Base-by-base conservation (phyloP, 805 yeast species). In the Candida coleopterorum region DNA sequence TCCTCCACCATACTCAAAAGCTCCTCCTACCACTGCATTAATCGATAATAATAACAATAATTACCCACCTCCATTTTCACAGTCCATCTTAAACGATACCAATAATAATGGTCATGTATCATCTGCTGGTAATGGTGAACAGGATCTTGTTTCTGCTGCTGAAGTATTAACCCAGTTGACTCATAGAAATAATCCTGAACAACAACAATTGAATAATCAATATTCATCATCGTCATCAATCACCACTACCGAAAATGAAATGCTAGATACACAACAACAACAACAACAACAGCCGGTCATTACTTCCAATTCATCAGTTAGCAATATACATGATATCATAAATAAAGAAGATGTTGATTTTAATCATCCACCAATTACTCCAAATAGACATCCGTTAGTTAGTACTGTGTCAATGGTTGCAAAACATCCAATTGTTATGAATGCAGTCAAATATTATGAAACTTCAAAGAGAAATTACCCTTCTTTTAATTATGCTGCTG, bases 401-500 rank as follows among this genome's bases (percentile, higher is more conserved):
- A 53, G 56, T 15, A 55, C 51, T 32, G 70, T 68, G 5, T 59
- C 49, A 31, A 59, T 61, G 35, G 70, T 66, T 5, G 49, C 63
- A 18, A 55, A 52, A 31, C 68, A 62, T 43, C 72, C 71, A 6
- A 47, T 68, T 25, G 75, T 67, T 30, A 70, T 65, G 29, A 70
- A 68, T 52, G 76, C 74, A 16, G 75, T 69, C 41, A 70, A 63
- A 38, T 63, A 71, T 50, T 64, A 70, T 52, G 72, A 70, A 42
- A 58, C 62, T 37, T 62, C 68, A 45, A 72, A 67, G 55, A 54
- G 64, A 45, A 72, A 52, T 48, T 72, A 52, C 48, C 68, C 72
- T 25, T 63, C 76, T 27, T 71, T 76, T 50, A 70, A 71, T 49
- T 77, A 75, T 53, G 81, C 80, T 15, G 83, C 81, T 2, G 82